These are phyloP conservation scores for Firmiana major DNA, from an alignment of 345 rosid species.

Conservation along the genomic window DNA sequence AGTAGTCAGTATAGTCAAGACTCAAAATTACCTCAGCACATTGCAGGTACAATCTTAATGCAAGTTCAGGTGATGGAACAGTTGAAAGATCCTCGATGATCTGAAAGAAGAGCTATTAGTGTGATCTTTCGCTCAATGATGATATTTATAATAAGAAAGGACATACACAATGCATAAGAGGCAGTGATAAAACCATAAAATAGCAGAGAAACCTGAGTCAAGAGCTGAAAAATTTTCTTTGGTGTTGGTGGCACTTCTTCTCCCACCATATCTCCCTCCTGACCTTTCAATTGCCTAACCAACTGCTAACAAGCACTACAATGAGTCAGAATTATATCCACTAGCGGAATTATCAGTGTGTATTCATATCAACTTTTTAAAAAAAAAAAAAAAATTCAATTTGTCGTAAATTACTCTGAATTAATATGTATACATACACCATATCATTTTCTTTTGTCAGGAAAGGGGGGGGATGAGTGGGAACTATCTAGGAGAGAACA, in stretches of 20 bases:
- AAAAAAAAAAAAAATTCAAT: too few species aligned
- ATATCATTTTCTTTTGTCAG: neutral
- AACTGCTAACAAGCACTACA: constrained; percentile 44
- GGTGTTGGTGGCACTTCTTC: constrained; percentile 36
- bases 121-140: neutral
- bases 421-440: neutral
- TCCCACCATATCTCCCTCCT: constrained; percentile 62
- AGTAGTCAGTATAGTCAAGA: neutral
- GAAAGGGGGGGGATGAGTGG: neutral
- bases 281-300: constrained; percentile 64
- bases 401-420: neutral
- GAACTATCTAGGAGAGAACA: neutral
- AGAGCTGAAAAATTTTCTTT: constrained; percentile 65
- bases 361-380: neutral
- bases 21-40: constrained; percentile 74
- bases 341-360: neutral
- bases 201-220: constrained; percentile 55
- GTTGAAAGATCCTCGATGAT: constrained; percentile 62
- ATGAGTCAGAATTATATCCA: neutral
- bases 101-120: constrained; percentile 34
- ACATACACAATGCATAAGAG: neutral
- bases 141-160: neutral
- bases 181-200: neutral
- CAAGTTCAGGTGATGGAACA: constrained; percentile 78
- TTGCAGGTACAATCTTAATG: constrained; percentile 71